Base-by-base conservation (phyloP, 2,329 filamentous ascomycete species). In the Madurella fahalii region DNA sequence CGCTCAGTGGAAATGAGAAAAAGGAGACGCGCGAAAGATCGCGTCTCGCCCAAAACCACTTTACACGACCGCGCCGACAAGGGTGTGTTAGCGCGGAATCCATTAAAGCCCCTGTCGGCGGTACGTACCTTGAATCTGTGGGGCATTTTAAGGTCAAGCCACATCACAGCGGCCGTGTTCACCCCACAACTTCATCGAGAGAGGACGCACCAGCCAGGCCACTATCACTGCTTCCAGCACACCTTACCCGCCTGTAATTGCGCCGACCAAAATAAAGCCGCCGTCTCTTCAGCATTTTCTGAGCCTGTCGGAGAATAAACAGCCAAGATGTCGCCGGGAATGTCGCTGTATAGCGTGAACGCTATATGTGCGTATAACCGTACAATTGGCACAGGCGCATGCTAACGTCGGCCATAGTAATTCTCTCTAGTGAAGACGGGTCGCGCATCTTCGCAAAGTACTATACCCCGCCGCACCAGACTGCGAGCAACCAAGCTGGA, bases 371-470 rank as follows among this genome's bases (percentile, higher is more conserved):
- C 53, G 55, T 41, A 70, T 79, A 47, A 17, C 31, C 37, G 37
- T 18, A 25, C 30, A 20, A 34, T 45, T 34, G n/a, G 18, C 40
- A 17, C 37, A 18, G 11, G 31, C 13, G 20, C n/a, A 32, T 45
- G 51, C 55, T 62, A 32, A 60, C 56, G 42, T 9, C 25, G 12
- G 11, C 37, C 13, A 20, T 47, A 64, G 63, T 65, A 46, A 84
- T 92, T 65, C 85, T 92, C 69, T 84, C 87, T 67, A 86, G 86
- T 58, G 90, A 96, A 74, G 93, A 97, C 72, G 89, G 89, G 69
- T 88, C 88, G 58, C 85, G 93, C 72, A 89, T 97, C 75, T 90
- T 96, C 71, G 84, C 91, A 68, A 96, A 96, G 79, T 96, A 96
- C 82, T 96, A 93, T 79, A 74, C 72, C 72, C 77, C 72, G 76